Evolutionary conservation across 2,329 filamentous ascomycete genomes (phyloP), one percentile per base, ranked within the genome.

Genomic region (Diaporthe amygdali): DNA sequence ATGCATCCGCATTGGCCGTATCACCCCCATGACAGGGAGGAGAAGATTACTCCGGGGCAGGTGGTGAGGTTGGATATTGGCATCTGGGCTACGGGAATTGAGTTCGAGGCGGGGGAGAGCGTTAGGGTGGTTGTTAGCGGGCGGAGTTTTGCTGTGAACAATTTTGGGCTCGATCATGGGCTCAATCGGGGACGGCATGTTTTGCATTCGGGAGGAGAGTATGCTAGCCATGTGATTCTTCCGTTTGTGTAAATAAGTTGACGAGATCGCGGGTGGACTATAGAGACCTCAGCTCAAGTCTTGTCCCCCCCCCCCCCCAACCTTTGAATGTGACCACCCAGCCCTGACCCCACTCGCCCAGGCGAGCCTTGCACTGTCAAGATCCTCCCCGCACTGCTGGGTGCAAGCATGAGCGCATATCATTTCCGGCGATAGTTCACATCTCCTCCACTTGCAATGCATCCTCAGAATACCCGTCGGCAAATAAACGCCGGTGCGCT

Each of bases 1-100:
- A 78, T 79, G 72, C 78, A 79, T 32, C 74, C 75, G 1, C 71
- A 77, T 34, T 79, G 75, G 75, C 78, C 77, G 15, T 59, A 59
- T 25, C 55, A 59, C 9, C 55, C 55, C 1, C 37, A 59, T 5
- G 37, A 59, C 22, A 37, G 41, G 55, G 55, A 59, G 22, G 37
- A 59, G 30, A 59, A 59, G 37, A 44, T 59, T 17, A 37, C 41
- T 22, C 55, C 37, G 22, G 55, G 55, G 3, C 41, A 59, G 22
- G 37, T 59, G 37, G 37, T 59, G 14, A 59, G 37, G 22, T 14
- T 59, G 54, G 54, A 56, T 22, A 56, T 56, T 39, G 54, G 54
- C 0, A 56, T 56, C 7, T 56, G 54, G 54, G 54, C 54, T 14
- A 56, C 54, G 2, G 54, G 54, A 14, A 56, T 56, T 2, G 54